Conservation (phyloP, 73 alveolate genomes). For the Blepharisma japonicum region DNA sequence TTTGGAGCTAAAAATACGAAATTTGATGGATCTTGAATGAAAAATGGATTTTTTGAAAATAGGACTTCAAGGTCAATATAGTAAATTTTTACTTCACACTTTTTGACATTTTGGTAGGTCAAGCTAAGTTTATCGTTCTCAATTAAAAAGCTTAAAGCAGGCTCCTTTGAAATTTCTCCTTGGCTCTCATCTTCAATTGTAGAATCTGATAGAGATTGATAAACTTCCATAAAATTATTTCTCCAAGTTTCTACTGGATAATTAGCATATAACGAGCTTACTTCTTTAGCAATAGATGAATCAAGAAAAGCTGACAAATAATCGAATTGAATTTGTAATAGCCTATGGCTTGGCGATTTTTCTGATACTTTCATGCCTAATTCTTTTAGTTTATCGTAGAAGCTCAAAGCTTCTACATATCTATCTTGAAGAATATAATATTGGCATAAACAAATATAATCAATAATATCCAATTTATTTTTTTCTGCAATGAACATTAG, state of each 20-base stretch:
- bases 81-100: constrained; percentile 65
- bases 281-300: constrained; percentile 68
- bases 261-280: constrained; percentile 64
- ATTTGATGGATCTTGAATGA: constrained; percentile 62
- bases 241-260: constrained; percentile 84
- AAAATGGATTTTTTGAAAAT: constrained; percentile 87
- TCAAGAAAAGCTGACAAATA: constrained; percentile 72
- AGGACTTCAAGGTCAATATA: constrained; percentile 79
- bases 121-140: constrained; percentile 60
- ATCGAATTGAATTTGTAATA: constrained; percentile 54
- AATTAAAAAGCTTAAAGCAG: constrained; percentile 54
- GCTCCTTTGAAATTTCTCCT: constrained; percentile 44
- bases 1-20: constrained; percentile 77
- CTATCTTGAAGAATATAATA: constrained; percentile 45
- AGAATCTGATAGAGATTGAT: constrained; percentile 56
- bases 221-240: constrained; percentile 67
- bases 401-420: constrained; percentile 41
- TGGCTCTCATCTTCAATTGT: constrained; percentile 45
- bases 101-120: constrained; percentile 60
- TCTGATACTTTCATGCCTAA: constrained; percentile 1
- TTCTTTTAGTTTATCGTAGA: constrained; percentile 25
- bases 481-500: constrained; percentile 36
- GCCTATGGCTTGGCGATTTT: background rate
- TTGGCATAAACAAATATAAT: constrained; percentile 39
- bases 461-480: constrained; percentile 27